Evolutionary conservation across 441 rosid species (phyloP), one percentile per base, ranked within the genome.

Genomic region (Eutrema salsugineum): DNA sequence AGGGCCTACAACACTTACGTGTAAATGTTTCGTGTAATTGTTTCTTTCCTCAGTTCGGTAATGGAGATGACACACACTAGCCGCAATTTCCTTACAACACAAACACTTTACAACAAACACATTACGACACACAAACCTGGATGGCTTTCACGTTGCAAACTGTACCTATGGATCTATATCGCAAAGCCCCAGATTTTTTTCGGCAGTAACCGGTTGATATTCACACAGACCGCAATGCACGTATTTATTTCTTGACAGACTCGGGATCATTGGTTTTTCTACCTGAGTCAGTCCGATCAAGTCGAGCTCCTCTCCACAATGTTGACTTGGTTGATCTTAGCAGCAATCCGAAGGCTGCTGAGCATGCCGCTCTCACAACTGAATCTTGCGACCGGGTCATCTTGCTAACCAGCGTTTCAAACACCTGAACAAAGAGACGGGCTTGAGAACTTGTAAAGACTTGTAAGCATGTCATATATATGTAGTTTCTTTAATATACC

Each of bases 311-410:
- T 80, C 89, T 87, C 97, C 90, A 88, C 35, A 86, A 79, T 14
- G 79, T 71, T 42, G 88, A 86, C 76, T 83, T 84, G 40, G 84
- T 60, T 68, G 99, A 88, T 82, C 86, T 86, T 69, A 95, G 92
- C 62, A 93, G 78, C 60, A 89, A 74, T 36, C 97, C 95, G 8
- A 95, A 79, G 69, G 97, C 90, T 15, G 85, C 89, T 50, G 88
- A 92, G 82, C 95, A 85, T 46, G 91, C 81, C 32, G 99, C 98
- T 81, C 98, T 85, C 70, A 93, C 98, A 22, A 86, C 85, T 56
- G 91, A 91, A 73, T 93, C 97, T 20, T 87, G 69, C 1, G 99
- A 92, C 64, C 82, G 86, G 63, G 84, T 86, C 92, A 89, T 87
- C 84, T 91, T 95, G 78, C 86, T 85, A 69, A 95, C 96, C 89